Conservation (phyloP, 345 rosid genomes). For the Citropsis articulata region DNA sequence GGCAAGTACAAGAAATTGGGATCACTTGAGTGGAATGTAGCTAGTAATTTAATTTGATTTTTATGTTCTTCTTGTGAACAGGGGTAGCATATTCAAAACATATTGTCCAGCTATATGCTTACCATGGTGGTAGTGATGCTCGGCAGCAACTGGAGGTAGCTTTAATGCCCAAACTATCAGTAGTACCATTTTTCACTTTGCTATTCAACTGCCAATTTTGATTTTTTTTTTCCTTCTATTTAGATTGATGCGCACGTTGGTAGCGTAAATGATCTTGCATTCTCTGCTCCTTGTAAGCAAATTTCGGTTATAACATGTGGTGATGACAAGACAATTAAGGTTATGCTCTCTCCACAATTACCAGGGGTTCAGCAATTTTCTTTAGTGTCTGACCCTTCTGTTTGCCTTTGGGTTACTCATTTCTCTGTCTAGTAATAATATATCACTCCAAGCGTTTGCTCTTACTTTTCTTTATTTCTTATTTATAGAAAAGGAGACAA, state of each 20-base stretch:
- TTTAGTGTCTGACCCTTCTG: not conserved
- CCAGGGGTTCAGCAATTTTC: not conserved
- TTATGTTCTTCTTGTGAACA: constrained; percentile 24
- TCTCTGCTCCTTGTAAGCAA: constrained; percentile 64
- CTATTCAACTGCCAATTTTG: not conserved
- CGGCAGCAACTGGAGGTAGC: constrained; percentile 79
- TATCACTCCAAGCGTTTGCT: not conserved
- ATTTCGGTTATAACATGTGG: constrained; percentile 80
- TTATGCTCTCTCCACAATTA: constrained; percentile 9
- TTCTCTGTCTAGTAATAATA: not conserved
- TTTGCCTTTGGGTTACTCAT: not conserved
- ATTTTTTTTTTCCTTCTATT: constrained; percentile 3
- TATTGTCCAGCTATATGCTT: constrained; percentile 83
- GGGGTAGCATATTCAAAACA: constrained; percentile 93
- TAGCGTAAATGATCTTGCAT: constrained; percentile 71
- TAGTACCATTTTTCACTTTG: constrained; percentile 1
- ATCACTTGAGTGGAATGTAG: not conserved
- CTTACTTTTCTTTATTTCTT: not conserved
- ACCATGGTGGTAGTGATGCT: constrained; percentile 68
- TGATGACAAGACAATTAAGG: constrained; percentile 85
- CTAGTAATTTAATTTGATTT: not conserved
- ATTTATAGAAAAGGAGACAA: constrained; percentile 22
- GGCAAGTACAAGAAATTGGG: constrained; percentile 33
- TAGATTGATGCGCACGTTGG: constrained; percentile 80
- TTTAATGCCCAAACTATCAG: not conserved